Base-by-base conservation (phyloP, 2,329 filamentous ascomycete genomes). In the Cylindrodendrum hubeiense region DNA sequence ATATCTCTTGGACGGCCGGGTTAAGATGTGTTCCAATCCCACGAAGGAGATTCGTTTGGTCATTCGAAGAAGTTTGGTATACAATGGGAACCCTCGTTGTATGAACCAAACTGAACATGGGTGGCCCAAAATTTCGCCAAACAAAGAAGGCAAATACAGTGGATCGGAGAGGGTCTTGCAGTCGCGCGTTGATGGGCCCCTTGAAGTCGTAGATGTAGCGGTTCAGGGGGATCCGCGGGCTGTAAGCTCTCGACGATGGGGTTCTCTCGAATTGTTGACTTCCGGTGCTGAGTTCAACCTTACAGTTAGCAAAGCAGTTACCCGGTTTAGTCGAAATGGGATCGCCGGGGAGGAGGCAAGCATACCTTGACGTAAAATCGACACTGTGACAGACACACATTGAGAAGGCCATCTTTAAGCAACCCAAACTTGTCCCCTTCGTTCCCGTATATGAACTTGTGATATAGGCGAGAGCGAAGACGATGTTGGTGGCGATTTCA, bases 161-260 rank as follows among this genome's bases (percentile, higher is more conserved):
- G 22, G 50, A 26, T 28, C 57, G 57, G 6, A 46, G 49, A 28
- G 49, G 49, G 17, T 53, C 34, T 10, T 43, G 51, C n/a, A 54
- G 28, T 15, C 57, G 17, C 3, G 41, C 49, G 41, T 47, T 60
- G 41, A 60, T 53, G 26, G 49, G 57, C 5, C 33, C 50, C 17
- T 47, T 30, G 10, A 22, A 47, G 30, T 60, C 57, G 49, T 60
- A 47, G 3, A 47, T 4, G 37, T 51, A 60, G 19, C 50, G 22
- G 34, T 54, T 54, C 8, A 60, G 44, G 21, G 41, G 21, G 24
- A 41, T 37, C 2, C 3, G 10, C 2, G 57, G 19, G 9, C 13
- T 28, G 9, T 47, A 19, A 5, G 44, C 30, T 4, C 12, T 21
- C 10, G 28, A 41, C 12, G 28, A 9, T 22, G 28, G 28, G 19